Conservation (phyloP, 2,329 filamentous ascomycete genomes). For the Epichloe uncinata region DNA sequence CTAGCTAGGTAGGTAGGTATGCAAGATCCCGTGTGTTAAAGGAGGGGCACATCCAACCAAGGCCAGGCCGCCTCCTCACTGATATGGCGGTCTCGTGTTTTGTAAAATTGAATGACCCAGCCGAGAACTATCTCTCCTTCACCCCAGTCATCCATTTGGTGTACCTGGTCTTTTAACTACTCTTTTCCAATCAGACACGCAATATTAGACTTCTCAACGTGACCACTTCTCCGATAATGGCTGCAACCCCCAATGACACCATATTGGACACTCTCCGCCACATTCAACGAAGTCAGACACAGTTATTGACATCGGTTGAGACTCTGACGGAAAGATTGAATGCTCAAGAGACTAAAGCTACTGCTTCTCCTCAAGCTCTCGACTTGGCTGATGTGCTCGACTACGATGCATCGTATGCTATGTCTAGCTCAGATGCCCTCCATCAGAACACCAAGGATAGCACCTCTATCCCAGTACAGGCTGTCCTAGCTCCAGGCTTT, state of each 20-base stretch:
- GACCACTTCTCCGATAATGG: not conserved
- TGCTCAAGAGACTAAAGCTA: constrained; percentile 5
- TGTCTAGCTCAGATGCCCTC: not conserved
- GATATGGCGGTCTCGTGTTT: not conserved
- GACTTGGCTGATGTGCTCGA: not conserved
- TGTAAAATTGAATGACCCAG: not conserved
- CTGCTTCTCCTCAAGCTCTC: constrained; percentile 3
- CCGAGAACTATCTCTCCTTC: not conserved
- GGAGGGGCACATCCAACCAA: not conserved
- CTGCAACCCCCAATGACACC: constrained; percentile 5
- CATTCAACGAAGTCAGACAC: constrained; percentile 28
- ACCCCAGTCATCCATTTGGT: not conserved
- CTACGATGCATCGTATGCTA: not conserved
- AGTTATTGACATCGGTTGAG: constrained; percentile 27
- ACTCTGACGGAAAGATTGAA: constrained; percentile 21
- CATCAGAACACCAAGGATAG: not conserved
- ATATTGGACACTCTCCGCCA: constrained; percentile 22
- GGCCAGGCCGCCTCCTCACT: not conserved
- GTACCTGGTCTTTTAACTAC: not conserved
- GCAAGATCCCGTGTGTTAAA: not conserved
- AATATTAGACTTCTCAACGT: too few species aligned
- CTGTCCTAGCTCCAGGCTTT: constrained; percentile 15
- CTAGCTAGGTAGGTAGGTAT: not conserved
- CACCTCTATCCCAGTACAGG: not conserved
- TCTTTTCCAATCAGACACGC: not conserved